phyloP scores from a whole-genome alignment of 257 asterid species.

The Lycium barbarum region DNA sequence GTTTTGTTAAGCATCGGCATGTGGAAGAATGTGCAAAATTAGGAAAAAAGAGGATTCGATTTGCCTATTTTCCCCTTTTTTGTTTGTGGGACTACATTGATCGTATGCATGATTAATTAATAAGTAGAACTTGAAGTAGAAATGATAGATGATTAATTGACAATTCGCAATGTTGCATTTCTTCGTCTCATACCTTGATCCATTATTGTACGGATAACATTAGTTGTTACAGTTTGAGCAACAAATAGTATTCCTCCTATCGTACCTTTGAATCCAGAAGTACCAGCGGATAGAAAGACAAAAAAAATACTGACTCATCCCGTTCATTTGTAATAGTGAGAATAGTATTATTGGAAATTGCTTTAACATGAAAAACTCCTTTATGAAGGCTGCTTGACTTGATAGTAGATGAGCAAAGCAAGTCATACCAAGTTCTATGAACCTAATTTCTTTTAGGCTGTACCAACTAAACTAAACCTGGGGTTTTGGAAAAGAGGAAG shows the following conservation, averaged over 20 bases:
- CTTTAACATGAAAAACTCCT: background rate
- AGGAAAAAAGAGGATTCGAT: background rate
- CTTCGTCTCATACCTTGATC: background rate
- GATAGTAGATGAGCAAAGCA: background rate
- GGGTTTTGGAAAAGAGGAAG: conserved; percentile 20
- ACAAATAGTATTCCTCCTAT: background rate
- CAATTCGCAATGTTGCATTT: background rate
- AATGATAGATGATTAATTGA: background rate
- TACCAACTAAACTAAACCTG: conserved; percentile 15
- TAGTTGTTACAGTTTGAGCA: background rate
- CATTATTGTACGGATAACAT: background rate
- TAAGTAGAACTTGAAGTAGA: background rate
- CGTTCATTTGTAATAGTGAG: background rate
- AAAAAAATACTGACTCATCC: background rate
- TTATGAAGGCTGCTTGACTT: background rate
- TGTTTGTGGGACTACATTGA: background rate
- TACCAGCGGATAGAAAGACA: background rate
- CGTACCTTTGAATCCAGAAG: background rate
- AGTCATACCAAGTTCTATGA: conserved; percentile 21
- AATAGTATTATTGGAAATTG: background rate
- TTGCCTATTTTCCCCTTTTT: background rate
- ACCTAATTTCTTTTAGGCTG: conserved; percentile 8
- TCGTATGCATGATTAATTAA: background rate
- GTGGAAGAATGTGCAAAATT: background rate
- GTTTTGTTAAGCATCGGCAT: background rate